These are phyloP conservation scores for Simmondsia chinensis DNA, from an alignment of 148 eudicot species.

Conservation along the genomic window DNA sequence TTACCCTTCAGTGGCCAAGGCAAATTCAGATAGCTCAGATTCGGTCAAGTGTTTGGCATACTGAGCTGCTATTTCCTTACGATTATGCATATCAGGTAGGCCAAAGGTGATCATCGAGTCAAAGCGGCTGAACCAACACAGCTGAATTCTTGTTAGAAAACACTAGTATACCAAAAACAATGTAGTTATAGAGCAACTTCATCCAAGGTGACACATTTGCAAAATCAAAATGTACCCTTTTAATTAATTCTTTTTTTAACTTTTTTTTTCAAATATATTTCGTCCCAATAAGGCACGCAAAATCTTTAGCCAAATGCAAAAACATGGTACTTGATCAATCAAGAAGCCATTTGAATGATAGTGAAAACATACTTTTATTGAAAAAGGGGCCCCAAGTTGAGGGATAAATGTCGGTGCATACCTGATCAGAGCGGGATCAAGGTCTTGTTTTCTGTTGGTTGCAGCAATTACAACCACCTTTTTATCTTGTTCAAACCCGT, in stretches of 20 bases:
- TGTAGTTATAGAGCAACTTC: too few relatives aligned
- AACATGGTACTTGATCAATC: too few relatives aligned
- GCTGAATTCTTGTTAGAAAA: neutral
- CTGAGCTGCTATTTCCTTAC: conserved; percentile 82
- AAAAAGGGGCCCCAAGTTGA: neutral
- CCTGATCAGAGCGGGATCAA: conserved; percentile 97
- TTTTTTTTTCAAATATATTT: too few relatives aligned
- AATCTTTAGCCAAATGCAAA: too few relatives aligned
- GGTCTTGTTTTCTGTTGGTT: conserved; percentile 93
- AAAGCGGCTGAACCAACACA: conserved; percentile 56
- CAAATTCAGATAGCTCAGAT: conserved; percentile 60
- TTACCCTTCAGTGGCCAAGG: conserved; percentile 68
- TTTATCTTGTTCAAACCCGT: conserved; percentile 96
- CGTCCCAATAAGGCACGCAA: too few relatives aligned
- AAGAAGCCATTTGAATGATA: too few relatives aligned
- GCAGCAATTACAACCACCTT: conserved; percentile 96
- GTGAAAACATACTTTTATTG: too few relatives aligned
- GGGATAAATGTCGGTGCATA: too few relatives aligned
- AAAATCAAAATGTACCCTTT: too few relatives aligned
- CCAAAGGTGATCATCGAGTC: conserved; percentile 78
- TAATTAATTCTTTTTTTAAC: too few relatives aligned
- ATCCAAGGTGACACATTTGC: too few relatives aligned
- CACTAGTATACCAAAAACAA: too few relatives aligned
- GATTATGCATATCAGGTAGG: conserved; percentile 72
- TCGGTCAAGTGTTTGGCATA: conserved; percentile 85